phyloP scores from a whole-genome alignment of 768 basidiomycete species.

The Clitopilus passeckerianus region DNA sequence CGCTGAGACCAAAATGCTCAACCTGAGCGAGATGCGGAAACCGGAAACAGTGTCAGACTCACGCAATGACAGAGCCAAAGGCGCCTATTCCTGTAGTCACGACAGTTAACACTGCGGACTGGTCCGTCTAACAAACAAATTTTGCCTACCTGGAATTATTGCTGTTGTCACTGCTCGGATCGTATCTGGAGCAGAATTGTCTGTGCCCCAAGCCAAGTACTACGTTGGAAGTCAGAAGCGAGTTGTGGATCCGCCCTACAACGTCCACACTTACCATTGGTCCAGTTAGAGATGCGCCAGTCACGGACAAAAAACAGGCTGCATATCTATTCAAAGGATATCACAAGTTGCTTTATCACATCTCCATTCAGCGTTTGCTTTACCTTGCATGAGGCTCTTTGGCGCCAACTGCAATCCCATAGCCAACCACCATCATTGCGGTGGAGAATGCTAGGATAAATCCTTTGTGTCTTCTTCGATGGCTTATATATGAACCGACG shows the following conservation, averaged over 20 bases:
- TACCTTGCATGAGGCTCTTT: slow-evolving; percentile 32
- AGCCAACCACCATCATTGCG: slow-evolving; percentile 34
- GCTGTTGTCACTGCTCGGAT: slow-evolving; percentile 40
- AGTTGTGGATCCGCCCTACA: not conserved
- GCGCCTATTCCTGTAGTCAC: slow-evolving; percentile 30
- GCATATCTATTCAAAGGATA: slow-evolving; percentile 29
- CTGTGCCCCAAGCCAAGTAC: slow-evolving; percentile 41
- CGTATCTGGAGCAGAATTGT: slow-evolving; percentile 46
- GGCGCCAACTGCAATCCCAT: slow-evolving; percentile 37
- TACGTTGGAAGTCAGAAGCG: slow-evolving; percentile 6
- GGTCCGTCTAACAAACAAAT: not conserved
- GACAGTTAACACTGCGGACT: not conserved
- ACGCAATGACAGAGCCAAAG: slow-evolving; percentile 41
- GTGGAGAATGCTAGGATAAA: slow-evolving; percentile 28
- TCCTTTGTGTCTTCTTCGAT: slow-evolving; percentile 29
- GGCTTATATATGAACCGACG: slow-evolving; percentile 26
- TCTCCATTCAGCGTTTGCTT: not conserved
- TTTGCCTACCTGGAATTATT: slow-evolving; percentile 30
- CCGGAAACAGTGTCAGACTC: slow-evolving; percentile 7
- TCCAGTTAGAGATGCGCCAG: slow-evolving; percentile 32
- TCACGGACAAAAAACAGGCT: slow-evolving; percentile 38
- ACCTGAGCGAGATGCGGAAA: no score
- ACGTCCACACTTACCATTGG: slow-evolving; percentile 17
- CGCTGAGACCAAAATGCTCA: slow-evolving; percentile 16
- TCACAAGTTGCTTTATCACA: not conserved